Conservation (phyloP, 257 asterid species). For the Solanum etuberosum region DNA sequence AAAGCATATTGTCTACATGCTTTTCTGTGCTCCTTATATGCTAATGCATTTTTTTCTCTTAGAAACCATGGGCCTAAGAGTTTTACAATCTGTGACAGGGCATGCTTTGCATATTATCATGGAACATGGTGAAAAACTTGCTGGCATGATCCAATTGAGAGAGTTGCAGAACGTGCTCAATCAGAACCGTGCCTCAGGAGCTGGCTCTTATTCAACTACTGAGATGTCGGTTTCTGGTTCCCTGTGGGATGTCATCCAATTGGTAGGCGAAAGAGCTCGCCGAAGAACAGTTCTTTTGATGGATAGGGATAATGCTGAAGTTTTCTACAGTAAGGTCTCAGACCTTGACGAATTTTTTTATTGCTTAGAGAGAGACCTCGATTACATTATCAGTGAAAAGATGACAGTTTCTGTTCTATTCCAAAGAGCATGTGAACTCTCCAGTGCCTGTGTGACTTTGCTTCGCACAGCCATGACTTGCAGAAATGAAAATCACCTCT, state of each 20-base stretch:
- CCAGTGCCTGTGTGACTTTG: constrained; percentile 66
- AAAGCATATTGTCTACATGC: background rate
- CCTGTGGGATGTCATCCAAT: constrained; percentile 93
- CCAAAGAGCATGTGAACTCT: constrained; percentile 76
- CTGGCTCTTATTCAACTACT: constrained; percentile 40
- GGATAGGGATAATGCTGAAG: constrained; percentile 98
- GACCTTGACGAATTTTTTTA: constrained; percentile 75
- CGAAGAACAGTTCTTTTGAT: constrained; percentile 81
- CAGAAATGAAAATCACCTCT: constrained; percentile 61
- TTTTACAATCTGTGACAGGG: constrained; percentile 38
- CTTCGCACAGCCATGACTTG: constrained; percentile 55
- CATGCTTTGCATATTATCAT: constrained; percentile 68
- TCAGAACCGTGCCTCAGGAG: constrained; percentile 46
- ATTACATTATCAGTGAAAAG: constrained; percentile 37
- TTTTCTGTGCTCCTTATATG: background rate
- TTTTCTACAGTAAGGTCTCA: constrained; percentile 87
- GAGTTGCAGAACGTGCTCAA: constrained; percentile 57
- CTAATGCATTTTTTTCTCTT: background rate
- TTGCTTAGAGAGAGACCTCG: constrained; percentile 73
- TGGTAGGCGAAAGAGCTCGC: constrained; percentile 90
- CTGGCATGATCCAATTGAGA: constrained; percentile 74
- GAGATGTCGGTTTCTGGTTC: constrained; percentile 59
- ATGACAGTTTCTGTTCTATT: constrained; percentile 48
- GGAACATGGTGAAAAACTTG: constrained; percentile 96
- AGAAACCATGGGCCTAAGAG: constrained; percentile 1